Evolutionary conservation across 495 filamentous ascomycete species (phyloP).

Genomic region (Aspergillus cristatus): DNA sequence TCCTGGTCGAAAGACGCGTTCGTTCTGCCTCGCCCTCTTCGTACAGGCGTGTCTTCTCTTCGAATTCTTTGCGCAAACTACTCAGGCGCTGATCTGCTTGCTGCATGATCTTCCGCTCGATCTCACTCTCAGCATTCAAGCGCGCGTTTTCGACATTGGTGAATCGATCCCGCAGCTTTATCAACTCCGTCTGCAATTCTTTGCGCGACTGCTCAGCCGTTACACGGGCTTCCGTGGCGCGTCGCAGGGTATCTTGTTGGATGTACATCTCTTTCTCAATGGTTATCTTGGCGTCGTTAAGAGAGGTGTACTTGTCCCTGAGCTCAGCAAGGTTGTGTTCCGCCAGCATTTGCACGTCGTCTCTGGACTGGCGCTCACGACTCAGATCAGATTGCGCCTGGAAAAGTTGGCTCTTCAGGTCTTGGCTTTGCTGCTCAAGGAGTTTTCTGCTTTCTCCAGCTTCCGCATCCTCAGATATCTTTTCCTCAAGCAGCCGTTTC

Average conservation of each 20-base stretch:
- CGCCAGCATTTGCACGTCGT: conserved; percentile 85
- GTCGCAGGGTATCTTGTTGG: conserved; percentile 89
- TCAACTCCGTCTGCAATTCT: conserved; percentile 77
- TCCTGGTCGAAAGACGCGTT: conserved; percentile 58
- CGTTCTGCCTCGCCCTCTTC: conserved; percentile 70
- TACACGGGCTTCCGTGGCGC: conserved; percentile 71
- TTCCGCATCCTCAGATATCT: conserved; percentile 82
- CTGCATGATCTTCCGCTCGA: conserved; percentile 68
- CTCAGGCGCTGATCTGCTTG: conserved; percentile 76
- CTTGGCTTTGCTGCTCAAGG: conserved; percentile 77
- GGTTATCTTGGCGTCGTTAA: conserved; percentile 91
- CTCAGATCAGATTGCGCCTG: conserved; percentile 81
- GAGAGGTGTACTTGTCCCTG: conserved; percentile 72
- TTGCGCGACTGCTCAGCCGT: conserved; percentile 79
- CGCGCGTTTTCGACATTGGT: conserved; percentile 76
- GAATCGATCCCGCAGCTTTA: conserved; percentile 72
- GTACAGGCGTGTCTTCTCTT: conserved; percentile 58
- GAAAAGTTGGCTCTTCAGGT: conserved; percentile 77
- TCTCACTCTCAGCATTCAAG: conserved; percentile 66
- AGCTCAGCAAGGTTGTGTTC: conserved; percentile 79
- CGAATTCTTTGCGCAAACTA: conserved; percentile 68
- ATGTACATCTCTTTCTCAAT: conserved; percentile 98
- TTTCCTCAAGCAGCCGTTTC: conserved; percentile 74
- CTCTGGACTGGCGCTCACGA: conserved; percentile 86
- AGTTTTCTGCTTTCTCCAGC: conserved; percentile 76